Evolutionary conservation across 352 stramenopile species (phyloP), one percentile per base, ranked within the genome.

Genomic region (Globisporangium echinulatum): DNA sequence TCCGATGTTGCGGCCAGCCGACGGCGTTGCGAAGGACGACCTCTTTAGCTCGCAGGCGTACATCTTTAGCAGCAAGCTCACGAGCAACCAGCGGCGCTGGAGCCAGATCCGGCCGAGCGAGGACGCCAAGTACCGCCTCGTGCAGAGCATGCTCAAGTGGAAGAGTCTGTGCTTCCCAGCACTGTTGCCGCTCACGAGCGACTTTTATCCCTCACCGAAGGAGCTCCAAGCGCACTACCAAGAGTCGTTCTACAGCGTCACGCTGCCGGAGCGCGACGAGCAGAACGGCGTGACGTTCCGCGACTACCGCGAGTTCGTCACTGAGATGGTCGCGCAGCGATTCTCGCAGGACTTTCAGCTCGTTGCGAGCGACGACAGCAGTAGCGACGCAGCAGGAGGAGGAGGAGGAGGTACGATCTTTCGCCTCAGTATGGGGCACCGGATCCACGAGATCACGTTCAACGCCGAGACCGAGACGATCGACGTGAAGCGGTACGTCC

Each of bases 81-180:
- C 86, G 15, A 93, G 82, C 52, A 99, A 99, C 74, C 83, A 97
- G 53, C 83, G 96, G 11, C 79, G 97, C 56, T 99, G 97, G 97
- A 98, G 84, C 55, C 96, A 99, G 76, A 94, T 99, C 49, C 74
- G 78, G 0, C 74, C 82, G 9, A 75, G 63, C 37, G 77, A 89
- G 67, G 73, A 81, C 46, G 71, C 71, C 15, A 74, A 71, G 25
- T 77, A 78, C 44, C 80, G 89, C 17, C 69, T 79, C 19, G 75
- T 87, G 15, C 80, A 90, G 63, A 91, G 93, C 58, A 86, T 96
- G 13, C 87, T 97, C 11, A 99, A 98, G 66, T 99, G 96, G 96
- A 98, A 98, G 60, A 97, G 86, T 64, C 70, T 99, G 19, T 97
- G 85, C 48, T 97, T 98, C 62, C 97, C 97, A 6, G 97, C 96